Evolutionary conservation across 768 basidiomycete species (phyloP).

Genomic region (Pilatotrama ljubarskyi): DNA sequence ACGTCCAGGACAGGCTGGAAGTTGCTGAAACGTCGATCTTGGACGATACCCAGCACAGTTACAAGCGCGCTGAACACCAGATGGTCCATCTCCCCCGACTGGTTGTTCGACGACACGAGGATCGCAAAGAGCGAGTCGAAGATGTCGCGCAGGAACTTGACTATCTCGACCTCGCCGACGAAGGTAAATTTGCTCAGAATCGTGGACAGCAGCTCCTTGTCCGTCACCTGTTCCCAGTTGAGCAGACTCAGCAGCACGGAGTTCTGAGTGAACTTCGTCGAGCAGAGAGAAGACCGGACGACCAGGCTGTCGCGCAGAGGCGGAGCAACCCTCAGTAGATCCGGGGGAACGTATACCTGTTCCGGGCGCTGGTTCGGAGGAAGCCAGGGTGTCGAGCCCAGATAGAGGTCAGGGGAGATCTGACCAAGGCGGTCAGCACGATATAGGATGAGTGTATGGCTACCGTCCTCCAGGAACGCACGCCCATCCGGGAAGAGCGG

Average conservation of each 20-base stretch:
- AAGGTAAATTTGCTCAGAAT: constrained; percentile 86
- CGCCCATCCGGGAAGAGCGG: constrained; percentile 78
- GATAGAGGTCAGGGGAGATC: constrained; percentile 69
- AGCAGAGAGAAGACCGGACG: constrained; percentile 88
- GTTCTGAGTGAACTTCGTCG: constrained; percentile 91
- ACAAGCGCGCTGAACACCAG: constrained; percentile 90
- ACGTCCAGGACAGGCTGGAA: constrained; percentile 92
- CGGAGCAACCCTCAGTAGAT: constrained; percentile 63
- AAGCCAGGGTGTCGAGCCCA: constrained; percentile 64
- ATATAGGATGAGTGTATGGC: constrained; percentile 83
- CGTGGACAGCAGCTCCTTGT: constrained; percentile 64
- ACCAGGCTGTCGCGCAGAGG: constrained; percentile 76
- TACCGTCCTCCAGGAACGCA: constrained; percentile 87
- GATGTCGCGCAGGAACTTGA: constrained; percentile 88
- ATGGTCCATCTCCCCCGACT: constrained; percentile 75
- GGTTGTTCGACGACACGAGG: constrained; percentile 72
- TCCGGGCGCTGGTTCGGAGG: constrained; percentile 59
- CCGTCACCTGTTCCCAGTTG: constrained; percentile 73
- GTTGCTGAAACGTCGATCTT: constrained; percentile 93
- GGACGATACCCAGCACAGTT: constrained; percentile 87
- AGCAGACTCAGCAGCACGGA: constrained; percentile 76
- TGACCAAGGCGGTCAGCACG: constrained; percentile 70
- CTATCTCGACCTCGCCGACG: constrained; percentile 91
- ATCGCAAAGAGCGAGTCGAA: constrained; percentile 94
- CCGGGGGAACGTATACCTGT: constrained; percentile 54